Base-by-base conservation (phyloP, 257 asterid species). In the Pogostemon cablin region DNA sequence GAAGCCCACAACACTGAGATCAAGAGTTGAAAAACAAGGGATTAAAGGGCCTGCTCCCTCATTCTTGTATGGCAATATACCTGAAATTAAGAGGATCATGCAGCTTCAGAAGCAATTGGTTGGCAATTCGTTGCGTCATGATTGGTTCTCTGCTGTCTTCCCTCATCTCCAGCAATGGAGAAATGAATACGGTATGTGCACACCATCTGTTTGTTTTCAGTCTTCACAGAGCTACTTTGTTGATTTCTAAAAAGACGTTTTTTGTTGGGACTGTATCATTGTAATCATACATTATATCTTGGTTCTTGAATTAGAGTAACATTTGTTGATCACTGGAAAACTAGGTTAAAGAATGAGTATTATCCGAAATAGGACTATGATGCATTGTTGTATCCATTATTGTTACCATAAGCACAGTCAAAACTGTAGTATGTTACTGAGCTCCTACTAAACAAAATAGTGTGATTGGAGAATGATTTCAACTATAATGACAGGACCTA, bases 91-190 rank as follows among this genome's bases (percentile, higher is more conserved):
- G 77, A 59, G 37, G 42, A 73, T 81, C 7, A 62, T 70, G 42
- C 81, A 77, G 62, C 35, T 59, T 4, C 82, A 72, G 74, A 55
- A 59, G 62, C 62, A 63, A 12, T 49, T 66, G 9, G 59, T 11
- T 9, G 55, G 40, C 10, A 55, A 46, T 12, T 59, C 58, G 7
- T 37, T 80, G 57, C 47, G 60, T 43, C 95, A 83, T 65, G 71
- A 81, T 54, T 88, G 96, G 89, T 80, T 83, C 20, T 69, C 85
- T 20, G 20, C 9, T 7, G 87, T 81, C 9, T 83, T 86, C 68
- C 88, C 96, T 3, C 87, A 88, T 65, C 80, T 88, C 6, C 72
- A 77, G 53, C 86, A 75, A 39, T 90, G 97, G 97, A 71, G 83
- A 66, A 65, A 78, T 46, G 77, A 82, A 78, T 85, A 79, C 52